These are phyloP conservation scores for Beauveria pseudobassiana DNA, from an alignment of 2,329 filamentous ascomycete genomes.

Conservation along the genomic window DNA sequence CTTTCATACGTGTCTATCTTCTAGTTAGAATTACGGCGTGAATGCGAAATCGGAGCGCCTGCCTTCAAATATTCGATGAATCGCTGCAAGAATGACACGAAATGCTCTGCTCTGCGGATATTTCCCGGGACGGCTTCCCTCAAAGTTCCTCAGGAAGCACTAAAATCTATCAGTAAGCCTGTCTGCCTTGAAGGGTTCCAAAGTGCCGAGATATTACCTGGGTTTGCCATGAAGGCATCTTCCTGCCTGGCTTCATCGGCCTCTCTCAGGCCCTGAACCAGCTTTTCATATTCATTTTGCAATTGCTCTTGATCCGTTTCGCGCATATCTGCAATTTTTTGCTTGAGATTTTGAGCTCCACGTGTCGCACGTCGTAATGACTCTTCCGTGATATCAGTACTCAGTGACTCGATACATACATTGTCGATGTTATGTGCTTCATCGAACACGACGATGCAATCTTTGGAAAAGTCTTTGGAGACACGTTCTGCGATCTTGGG, in stretches of 20 bases:
- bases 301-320: constrained; percentile 91
- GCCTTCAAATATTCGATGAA: constrained; percentile 94
- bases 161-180: constrained; percentile 20
- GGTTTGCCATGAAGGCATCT: constrained; percentile 95
- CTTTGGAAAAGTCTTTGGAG: constrained; percentile 91
- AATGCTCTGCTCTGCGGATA: constrained; percentile 91
- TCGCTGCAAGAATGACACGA: constrained; percentile 86
- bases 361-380: constrained; percentile 84
- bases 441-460: constrained; percentile 97
- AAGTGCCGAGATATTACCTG: constrained; percentile 35
- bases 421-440: constrained; percentile 99
- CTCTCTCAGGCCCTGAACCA: constrained; percentile 84
- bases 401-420: constrained; percentile 95
- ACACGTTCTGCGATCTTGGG: constrained; percentile 96
- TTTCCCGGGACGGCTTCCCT: constrained; percentile 96
- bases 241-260: constrained; percentile 86
- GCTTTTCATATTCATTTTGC: constrained; percentile 89
- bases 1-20: constrained; percentile 87
- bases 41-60: neutral
- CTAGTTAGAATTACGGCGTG: neutral
- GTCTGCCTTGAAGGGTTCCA: neutral
- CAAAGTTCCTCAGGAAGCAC: constrained; percentile 88
- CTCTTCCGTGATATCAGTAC: constrained; percentile 94
- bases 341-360: constrained; percentile 84
- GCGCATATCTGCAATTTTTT: constrained; percentile 89